phyloP scores from a whole-genome alignment of 208 protist genomes.

The Herpetomonas tarakana region DNA sequence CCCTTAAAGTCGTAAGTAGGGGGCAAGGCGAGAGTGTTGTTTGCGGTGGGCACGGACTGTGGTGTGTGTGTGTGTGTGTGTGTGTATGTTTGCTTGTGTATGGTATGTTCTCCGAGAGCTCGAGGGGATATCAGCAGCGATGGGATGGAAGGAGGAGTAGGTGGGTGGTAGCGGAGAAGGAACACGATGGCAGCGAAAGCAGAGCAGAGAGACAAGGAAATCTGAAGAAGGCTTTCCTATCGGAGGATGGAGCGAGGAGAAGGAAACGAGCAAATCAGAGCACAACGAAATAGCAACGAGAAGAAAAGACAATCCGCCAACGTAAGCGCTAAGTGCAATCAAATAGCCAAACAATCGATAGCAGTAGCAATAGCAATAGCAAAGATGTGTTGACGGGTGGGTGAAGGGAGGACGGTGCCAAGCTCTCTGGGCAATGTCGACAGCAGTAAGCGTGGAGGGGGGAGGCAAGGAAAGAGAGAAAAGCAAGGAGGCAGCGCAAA shows the following conservation, averaged over 20 bases:
- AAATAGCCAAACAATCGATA: too few relatives aligned
- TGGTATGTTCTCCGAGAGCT: too few relatives aligned
- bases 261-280: neutral
- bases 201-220: constrained; percentile 5
- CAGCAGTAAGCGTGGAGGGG: neutral
- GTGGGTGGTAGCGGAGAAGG: too few relatives aligned
- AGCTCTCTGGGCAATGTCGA: constrained; percentile 1
- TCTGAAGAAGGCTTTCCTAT: neutral
- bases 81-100: too few relatives aligned
- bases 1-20: too few relatives aligned
- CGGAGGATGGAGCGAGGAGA: neutral
- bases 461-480: constrained; percentile 2
- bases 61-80: too few relatives aligned
- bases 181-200: too few relatives aligned
- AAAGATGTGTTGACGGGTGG: neutral
- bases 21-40: too few relatives aligned
- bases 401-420: neutral
- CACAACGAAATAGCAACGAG: neutral
- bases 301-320: neutral
- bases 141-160: too few relatives aligned
- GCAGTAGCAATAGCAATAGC: neutral
- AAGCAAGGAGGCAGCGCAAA: constrained; percentile 8
- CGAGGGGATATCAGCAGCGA: too few relatives aligned
- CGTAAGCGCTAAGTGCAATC: neutral
- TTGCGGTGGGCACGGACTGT: too few relatives aligned